Evolutionary conservation across 257 asterid species (phyloP), one percentile per base, ranked within the genome.

Genomic region (Rubia yunnanensis): DNA sequence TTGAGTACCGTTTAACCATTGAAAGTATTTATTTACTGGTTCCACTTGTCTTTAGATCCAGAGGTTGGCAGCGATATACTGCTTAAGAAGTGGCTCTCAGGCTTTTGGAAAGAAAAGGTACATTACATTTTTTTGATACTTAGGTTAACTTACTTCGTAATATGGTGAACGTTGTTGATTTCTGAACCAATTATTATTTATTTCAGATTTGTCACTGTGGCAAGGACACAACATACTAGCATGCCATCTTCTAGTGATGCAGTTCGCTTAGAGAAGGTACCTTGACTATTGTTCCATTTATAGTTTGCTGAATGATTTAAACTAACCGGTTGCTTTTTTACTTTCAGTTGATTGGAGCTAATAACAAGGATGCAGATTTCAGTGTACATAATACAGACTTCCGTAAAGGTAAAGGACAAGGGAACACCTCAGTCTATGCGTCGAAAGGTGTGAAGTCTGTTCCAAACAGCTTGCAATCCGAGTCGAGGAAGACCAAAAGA

Each of bases 41-140:
- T 26, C 17, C 28, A 63, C 31, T 3, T 38, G 30, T 28, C n/a
- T 26, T 58, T 74, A 92, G 99, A 86, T 94, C 41, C 85, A 81
- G 59, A 78, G 78, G 80, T 65, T 94, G 79, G 96, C 99, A 64
- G 76, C 96, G 35, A 81, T 90, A 55, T 94, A 90, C 74, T 82
- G 91, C 35, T 75, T 90, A 84, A 78, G 70, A 60, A 88, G 97
- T 82, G 81, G 75, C 50, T 79, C 84, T 53, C 92, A 85, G 81
- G 91, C 95, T 64, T 86, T 94, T 74, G 96, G 99, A 73, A 89
- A 82, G 83, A 89, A 86, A 88, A 90, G 96, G 97, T 92, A 81
- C 67, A 30, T 15, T 27, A 14, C 55, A 10, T 55, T 53, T 34
- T 5, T 39, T 38, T 2, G 3, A 10, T 38, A 10, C 48, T 39